Percentiles rank a stretch among this genome's conserved stretches.
These are phyloP conservation scores for Teratosphaeria nubilosa DNA, from an alignment of 2,329 filamentous ascomycete species.

Conservation along the genomic window DNA sequence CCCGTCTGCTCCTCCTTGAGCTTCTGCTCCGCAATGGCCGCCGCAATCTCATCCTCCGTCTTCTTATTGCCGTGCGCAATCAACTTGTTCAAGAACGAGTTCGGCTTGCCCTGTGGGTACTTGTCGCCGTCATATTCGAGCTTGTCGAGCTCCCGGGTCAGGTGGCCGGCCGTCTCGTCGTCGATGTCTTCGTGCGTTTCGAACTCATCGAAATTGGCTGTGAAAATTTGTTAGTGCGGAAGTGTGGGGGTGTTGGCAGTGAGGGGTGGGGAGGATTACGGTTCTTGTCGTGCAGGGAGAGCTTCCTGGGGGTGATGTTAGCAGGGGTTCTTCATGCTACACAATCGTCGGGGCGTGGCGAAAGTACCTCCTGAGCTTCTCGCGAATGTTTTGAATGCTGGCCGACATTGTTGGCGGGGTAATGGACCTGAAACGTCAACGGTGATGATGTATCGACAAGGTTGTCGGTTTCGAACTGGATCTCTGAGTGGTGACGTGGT, in stretches of 20 bases:
- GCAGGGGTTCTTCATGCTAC: not conserved
- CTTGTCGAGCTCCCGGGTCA: slow-evolving; percentile 24
- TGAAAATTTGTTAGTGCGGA: not conserved
- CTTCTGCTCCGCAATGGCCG: not conserved
- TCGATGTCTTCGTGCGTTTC: slow-evolving; percentile 26
- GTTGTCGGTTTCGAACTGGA: not conserved
- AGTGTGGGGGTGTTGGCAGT: not conserved
- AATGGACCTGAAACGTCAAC: not conserved
- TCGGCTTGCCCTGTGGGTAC: slow-evolving; percentile 21
- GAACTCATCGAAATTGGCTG: slow-evolving; percentile 18
- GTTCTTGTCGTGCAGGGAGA: slow-evolving; percentile 29
- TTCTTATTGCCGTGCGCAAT: slow-evolving; percentile 31
- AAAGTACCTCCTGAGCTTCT: slow-evolving; percentile 22
- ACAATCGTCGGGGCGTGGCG: too few species aligned
- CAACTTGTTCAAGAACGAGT: slow-evolving; percentile 28
- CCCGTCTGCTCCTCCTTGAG: not conserved
- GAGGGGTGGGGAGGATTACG: slow-evolving; percentile 10
- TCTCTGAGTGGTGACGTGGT: not conserved
- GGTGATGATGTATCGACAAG: not conserved
- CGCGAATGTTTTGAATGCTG: slow-evolving; percentile 26
- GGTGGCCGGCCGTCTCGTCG: slow-evolving; percentile 28
- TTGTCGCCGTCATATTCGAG: slow-evolving; percentile 22
- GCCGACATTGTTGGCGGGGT: not conserved
- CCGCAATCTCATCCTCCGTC: slow-evolving; percentile 27
- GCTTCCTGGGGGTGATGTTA: slow-evolving; percentile 14